A percentile compares a stretch with the other conserved stretches of the same genome.
These are phyloP conservation scores for Sambucus nigra DNA, from an alignment of 129 eudicot genomes.

Conservation along the genomic window DNA sequence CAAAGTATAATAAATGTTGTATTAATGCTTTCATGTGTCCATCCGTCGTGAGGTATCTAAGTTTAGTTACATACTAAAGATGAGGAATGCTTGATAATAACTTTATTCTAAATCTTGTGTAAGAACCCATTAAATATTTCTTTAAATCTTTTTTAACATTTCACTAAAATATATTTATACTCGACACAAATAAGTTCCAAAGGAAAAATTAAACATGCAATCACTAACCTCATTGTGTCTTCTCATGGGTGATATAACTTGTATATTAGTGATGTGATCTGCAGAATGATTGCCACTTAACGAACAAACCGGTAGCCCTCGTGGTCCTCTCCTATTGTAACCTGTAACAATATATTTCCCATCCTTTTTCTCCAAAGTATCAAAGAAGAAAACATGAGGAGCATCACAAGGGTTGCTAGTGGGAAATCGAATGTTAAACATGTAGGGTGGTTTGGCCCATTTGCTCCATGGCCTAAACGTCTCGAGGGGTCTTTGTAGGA, in stretches of 20 bases:
- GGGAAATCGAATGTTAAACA: constrained; percentile 48
- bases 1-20: too few relatives aligned
- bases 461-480: constrained; percentile 45
- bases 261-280: neutral
- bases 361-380: neutral
- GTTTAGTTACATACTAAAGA: too few relatives aligned
- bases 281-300: constrained; percentile 18
- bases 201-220: neutral
- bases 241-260: constrained; percentile 6
- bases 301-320: constrained; percentile 4
- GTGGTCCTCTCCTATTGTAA: constrained; percentile 10
- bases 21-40: too few relatives aligned
- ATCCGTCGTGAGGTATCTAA: too few relatives aligned
- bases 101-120: too few relatives aligned
- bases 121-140: too few relatives aligned
- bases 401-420: constrained; percentile 46
- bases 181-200: too few relatives aligned
- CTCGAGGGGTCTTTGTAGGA: constrained; percentile 44
- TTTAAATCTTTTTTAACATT: too few relatives aligned
- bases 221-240: constrained; percentile 13
- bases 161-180: too few relatives aligned
- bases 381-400: constrained; percentile 59
- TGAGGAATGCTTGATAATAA: too few relatives aligned
- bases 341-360: constrained; percentile 8
- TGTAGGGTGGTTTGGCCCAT: constrained; percentile 33